Percentiles rank a stretch among this genome's conserved stretches.
Evolutionary conservation across 1,139 yeast species (phyloP).

Genomic region (Nakaseomyces uthaithaninus): DNA sequence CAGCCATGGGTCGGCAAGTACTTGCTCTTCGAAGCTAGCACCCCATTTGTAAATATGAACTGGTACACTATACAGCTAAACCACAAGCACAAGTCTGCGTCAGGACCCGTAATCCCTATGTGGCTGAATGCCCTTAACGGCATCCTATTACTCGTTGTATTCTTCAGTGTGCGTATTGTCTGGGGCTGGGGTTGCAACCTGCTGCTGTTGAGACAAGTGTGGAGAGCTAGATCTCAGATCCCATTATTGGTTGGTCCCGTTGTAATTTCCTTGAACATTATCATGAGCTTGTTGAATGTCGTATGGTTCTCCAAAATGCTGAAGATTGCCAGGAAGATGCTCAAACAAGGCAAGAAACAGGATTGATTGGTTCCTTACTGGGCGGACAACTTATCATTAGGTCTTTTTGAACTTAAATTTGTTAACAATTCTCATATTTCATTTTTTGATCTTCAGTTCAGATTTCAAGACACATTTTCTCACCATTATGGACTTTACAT

Average conservation of each 20-base stretch:
- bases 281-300: constrained; percentile 60
- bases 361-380: not conserved
- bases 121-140: constrained; percentile 62
- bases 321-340: constrained; percentile 53
- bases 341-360: not conserved
- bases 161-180: constrained; percentile 68
- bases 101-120: constrained; percentile 40
- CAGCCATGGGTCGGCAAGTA: constrained; percentile 80
- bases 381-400: too few relatives aligned
- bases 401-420: too few relatives aligned
- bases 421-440: too few relatives aligned
- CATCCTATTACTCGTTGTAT: constrained; percentile 53
- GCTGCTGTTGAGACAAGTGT: constrained; percentile 31
- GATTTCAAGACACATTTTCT: too few relatives aligned
- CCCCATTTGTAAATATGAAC: constrained; percentile 89
- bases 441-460: too few relatives aligned
- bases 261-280: constrained; percentile 51
- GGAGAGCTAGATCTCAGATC: constrained; percentile 34
- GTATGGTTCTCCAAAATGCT: constrained; percentile 73
- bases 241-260: constrained; percentile 40
- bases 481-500: too few relatives aligned
- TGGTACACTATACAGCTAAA: constrained; percentile 85
- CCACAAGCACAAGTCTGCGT: constrained; percentile 14
- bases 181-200: constrained; percentile 80
- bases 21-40: constrained; percentile 77